Percentiles rank a stretch among this genome's conserved stretches.
Evolutionary conservation across 805 yeast genomes (phyloP).

Genomic region (Metschnikowia lochheadii): DNA sequence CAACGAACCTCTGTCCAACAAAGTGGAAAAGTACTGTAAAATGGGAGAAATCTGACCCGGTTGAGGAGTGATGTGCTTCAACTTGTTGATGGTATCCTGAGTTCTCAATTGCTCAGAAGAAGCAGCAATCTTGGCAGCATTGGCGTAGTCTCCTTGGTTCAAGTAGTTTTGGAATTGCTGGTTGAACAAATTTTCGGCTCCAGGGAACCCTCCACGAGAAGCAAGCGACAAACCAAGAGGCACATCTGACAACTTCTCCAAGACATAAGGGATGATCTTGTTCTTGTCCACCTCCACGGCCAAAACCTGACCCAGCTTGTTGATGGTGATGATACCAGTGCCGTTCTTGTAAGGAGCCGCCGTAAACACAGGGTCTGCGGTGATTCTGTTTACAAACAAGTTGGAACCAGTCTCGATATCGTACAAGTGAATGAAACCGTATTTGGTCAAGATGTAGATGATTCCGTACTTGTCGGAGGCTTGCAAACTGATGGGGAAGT

Average conservation of each 20-base stretch:
- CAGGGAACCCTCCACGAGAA: constrained; percentile 93
- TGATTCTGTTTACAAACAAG: constrained; percentile 91
- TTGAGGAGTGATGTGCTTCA: constrained; percentile 84
- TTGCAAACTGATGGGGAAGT: constrained; percentile 92
- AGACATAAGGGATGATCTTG: constrained; percentile 83
- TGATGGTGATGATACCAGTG: constrained; percentile 87
- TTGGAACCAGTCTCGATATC: constrained; percentile 91
- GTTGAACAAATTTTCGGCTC: constrained; percentile 87
- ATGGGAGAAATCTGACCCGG: constrained; percentile 96
- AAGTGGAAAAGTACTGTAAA: constrained; percentile 83
- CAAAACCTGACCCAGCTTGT: constrained; percentile 91
- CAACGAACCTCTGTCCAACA: constrained; percentile 87
- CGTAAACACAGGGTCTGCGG: constrained; percentile 92
- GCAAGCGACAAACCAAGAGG: constrained; percentile 84
- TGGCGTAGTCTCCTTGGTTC: constrained; percentile 78
- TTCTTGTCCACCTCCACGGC: constrained; percentile 85
- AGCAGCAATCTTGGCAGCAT: constrained; percentile 97
- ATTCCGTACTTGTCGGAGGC: constrained; percentile 84
- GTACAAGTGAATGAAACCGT: constrained; percentile 93
- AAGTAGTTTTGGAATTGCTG: constrained; percentile 89
- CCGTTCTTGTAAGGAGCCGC: constrained; percentile 68
- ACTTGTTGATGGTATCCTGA: constrained; percentile 87
- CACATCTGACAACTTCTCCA: constrained; percentile 82
- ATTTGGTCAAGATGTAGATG: constrained; percentile 84
- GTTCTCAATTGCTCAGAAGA: constrained; percentile 90